Conservation (phyloP, 1,284 basidiomycete species). For the Moesziomyces sp. region DNA sequence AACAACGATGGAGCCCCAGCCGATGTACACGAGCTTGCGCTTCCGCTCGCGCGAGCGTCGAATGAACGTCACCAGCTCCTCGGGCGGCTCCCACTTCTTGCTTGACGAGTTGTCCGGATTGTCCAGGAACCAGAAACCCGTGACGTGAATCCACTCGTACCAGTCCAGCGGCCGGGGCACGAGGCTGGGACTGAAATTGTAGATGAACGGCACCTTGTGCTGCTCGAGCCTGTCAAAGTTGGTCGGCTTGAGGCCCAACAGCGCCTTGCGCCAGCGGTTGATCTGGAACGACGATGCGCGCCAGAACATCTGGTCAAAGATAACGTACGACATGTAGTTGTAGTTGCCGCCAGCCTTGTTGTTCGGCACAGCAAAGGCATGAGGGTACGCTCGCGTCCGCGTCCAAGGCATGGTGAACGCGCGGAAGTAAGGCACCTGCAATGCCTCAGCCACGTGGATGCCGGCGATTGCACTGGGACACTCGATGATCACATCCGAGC, state of each 20-base stretch:
- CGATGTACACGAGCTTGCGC: slow-evolving; percentile 96
- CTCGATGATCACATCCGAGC: slow-evolving; percentile 90
- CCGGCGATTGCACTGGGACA: slow-evolving; percentile 98
- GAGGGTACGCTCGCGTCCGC: slow-evolving; percentile 87
- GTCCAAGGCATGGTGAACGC: slow-evolving; percentile 86
- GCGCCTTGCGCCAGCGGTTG: slow-evolving; percentile 88
- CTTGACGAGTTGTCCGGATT: slow-evolving; percentile 83
- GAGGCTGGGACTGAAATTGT: slow-evolving; percentile 89
- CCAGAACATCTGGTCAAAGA: slow-evolving; percentile 99
- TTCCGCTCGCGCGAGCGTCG: slow-evolving; percentile 76
- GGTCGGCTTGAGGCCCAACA: slow-evolving; percentile 81
- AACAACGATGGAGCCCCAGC: slow-evolving; percentile 98
- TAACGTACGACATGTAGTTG: slow-evolving; percentile 95
- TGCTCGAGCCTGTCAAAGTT: slow-evolving; percentile 92
- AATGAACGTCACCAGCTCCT: slow-evolving; percentile 83
- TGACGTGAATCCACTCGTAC: slow-evolving; percentile 97
- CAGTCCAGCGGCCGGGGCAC: slow-evolving; percentile 80
- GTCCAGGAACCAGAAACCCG: slow-evolving; percentile 70
- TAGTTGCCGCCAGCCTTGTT: slow-evolving; percentile 91
- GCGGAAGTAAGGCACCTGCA: slow-evolving; percentile 90
- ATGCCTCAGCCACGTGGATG: slow-evolving; percentile 94
- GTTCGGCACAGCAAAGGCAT: slow-evolving; percentile 94
- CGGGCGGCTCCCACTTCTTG: slow-evolving; percentile 84
- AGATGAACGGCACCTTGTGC: slow-evolving; percentile 95
- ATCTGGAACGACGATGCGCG: slow-evolving; percentile 85